A percentile compares a stretch with the other conserved stretches of the same genome.
Evolutionary conservation across 768 basidiomycete genomes (phyloP).

Genomic region (Lactarius psammicola): DNA sequence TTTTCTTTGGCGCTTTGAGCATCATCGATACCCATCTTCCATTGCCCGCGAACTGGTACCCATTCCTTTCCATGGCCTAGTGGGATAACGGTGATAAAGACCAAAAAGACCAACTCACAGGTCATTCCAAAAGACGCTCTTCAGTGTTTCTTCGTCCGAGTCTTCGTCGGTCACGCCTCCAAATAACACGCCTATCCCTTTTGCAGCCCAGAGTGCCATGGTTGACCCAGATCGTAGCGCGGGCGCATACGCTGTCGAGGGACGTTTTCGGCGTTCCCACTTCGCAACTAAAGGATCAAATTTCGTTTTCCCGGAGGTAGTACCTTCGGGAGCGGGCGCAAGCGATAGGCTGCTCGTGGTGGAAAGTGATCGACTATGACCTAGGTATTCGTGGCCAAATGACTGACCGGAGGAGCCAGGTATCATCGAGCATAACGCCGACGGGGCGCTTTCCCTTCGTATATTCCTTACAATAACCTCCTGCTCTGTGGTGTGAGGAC

Average conservation of each 20-base stretch:
- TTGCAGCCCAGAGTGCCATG: constrained; percentile 76
- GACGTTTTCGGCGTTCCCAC: constrained; percentile 82
- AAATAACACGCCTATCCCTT: constrained; percentile 73
- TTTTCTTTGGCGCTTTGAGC: constrained; percentile 62
- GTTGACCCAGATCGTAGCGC: constrained; percentile 76
- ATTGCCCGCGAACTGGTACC: constrained; percentile 69
- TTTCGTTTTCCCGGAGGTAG: constrained; percentile 38
- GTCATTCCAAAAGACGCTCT: constrained; percentile 87
- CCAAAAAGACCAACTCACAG: constrained; percentile 46
- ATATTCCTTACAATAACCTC: constrained; percentile 92
- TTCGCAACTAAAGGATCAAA: constrained; percentile 57
- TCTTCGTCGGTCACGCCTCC: constrained; percentile 91
- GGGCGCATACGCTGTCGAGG: constrained; percentile 68
- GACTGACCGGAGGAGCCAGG: constrained; percentile 78
- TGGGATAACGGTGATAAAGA: not conserved
- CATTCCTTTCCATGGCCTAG: constrained; percentile 49
- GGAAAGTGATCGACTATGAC: not conserved
- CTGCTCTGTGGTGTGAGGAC: constrained; percentile 37
- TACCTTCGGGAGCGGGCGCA: constrained; percentile 25
- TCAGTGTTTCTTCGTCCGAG: constrained; percentile 75
- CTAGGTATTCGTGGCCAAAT: not conserved
- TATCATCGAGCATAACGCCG: constrained; percentile 87
- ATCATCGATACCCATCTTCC: constrained; percentile 78
- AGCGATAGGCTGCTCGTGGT: not conserved
- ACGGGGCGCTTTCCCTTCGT: constrained; percentile 78